Evolutionary conservation across 2,329 filamentous ascomycete genomes (phyloP), one percentile per base, ranked within the genome.

Genomic region (Fusarium sp.): DNA sequence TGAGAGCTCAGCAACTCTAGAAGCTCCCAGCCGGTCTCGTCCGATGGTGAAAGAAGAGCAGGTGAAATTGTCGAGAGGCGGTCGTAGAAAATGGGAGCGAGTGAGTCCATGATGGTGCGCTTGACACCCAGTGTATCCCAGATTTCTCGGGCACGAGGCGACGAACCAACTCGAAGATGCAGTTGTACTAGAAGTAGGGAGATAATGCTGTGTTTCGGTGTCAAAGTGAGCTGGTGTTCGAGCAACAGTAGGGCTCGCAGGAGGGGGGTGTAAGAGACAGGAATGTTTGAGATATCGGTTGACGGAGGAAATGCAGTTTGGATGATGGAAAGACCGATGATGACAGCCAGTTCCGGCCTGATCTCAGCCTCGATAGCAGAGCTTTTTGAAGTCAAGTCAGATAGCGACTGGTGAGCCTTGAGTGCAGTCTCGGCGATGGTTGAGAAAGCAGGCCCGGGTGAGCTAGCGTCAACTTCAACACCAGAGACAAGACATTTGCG

Each of bases 71-170:
- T 86, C 3, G 87, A 87, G 10, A 90, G 79, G 4, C 89, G 84
- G 75, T 91, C 89, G 67, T 87, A 86, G 66, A 88, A 88, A 3
- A 89, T 80, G 1, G 88, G 85, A 6, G 83, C 87, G 1, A 90
- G 82, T 0, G 88, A 86, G 69, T 90, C 88, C n/a, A 88, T 85
- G 33, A 89, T 87, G 0, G 87, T 88, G 28, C 88, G 85, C 79
- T 90, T 90, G 4, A 90, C 85, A 6, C 85, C 87, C 15, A 89
- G 82, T 0, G 82, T 82, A 16, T 83, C 81, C 87, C 88, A 90
- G 5, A 88, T 78, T 38, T 85, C 78, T 30, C 84, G 81, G 1
- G 86, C 86, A 23, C 83, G 82, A 3, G 85, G 82, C 1, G 83
- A 83, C 18, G 86, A 87, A 12, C 88, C 88, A 11, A 89, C 80